Evolutionary conservation across 78 protist species (phyloP).

Genomic region (Cavenderia fasciculata): DNA sequence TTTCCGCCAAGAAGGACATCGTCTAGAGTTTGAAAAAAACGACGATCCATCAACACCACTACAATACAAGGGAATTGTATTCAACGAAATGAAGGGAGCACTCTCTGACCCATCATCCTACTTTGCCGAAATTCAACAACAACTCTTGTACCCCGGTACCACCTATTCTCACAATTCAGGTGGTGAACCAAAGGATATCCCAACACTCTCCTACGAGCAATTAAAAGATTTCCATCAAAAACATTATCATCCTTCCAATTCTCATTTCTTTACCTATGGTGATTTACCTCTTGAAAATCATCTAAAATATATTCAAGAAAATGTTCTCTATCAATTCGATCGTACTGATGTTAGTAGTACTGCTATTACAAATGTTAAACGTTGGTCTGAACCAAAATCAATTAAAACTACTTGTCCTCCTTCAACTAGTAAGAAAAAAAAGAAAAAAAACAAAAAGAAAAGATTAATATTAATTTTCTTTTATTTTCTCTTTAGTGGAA

Average conservation of each 20-base stretch:
- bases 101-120: constrained; percentile 20
- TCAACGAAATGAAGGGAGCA: constrained; percentile 95
- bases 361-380: constrained; percentile 4
- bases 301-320: constrained; percentile 15
- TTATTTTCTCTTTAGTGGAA: no score
- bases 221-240: constrained; percentile 75
- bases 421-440: constrained; percentile 76
- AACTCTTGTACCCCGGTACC: constrained; percentile 52
- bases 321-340: neutral
- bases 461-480: no score
- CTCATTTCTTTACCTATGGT: constrained; percentile 73
- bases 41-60: constrained; percentile 24
- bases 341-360: neutral
- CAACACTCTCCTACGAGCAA: constrained; percentile 78
- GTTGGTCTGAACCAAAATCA: constrained; percentile 64
- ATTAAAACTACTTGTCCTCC: constrained; percentile 55
- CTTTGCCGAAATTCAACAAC: constrained; percentile 41
- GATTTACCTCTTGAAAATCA: constrained; percentile 11
- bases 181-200: constrained; percentile 89
- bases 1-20: constrained; percentile 93
- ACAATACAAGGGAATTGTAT: constrained; percentile 92
- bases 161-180: constrained; percentile 84
- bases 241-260: constrained; percentile 82
- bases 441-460: no score
- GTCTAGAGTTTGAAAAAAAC: constrained; percentile 82